Percentiles rank a stretch among this genome's conserved stretches.
Conservation (phyloP, 2,329 filamentous ascomycete genomes). For the Hypomyces perniciosus region DNA sequence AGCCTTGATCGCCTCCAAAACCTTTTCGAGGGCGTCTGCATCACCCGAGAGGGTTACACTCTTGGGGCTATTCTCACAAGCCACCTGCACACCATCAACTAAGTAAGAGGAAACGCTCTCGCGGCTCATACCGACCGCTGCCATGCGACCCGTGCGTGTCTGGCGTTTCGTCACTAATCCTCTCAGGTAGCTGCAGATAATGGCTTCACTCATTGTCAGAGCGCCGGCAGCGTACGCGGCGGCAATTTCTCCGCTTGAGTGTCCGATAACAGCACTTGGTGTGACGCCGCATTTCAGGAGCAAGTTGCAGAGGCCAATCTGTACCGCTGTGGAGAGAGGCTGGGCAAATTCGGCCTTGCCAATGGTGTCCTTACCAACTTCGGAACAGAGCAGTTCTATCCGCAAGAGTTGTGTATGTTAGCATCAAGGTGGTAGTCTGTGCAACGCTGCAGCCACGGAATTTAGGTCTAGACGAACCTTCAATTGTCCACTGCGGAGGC, state of each 20-base stretch:
- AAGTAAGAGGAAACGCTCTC: constrained; percentile 25
- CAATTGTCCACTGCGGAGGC: constrained; percentile 8
- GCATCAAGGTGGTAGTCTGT: neutral
- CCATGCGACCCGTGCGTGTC: constrained; percentile 28
- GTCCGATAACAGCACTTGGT: constrained; percentile 28
- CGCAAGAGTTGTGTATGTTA: neutral
- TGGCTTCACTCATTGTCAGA: constrained; percentile 20
- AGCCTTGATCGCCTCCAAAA: constrained; percentile 24
- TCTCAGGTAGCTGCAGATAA: constrained; percentile 24
- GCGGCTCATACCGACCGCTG: constrained; percentile 31
- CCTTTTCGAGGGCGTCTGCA: constrained; percentile 17
- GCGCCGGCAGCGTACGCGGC: constrained; percentile 27
- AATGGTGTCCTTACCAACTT: neutral
- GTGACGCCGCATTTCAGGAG: constrained; percentile 23
- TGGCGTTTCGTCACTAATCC: neutral
- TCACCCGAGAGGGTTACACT: constrained; percentile 33
- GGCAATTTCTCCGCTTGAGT: constrained; percentile 35
- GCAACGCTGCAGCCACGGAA: neutral
- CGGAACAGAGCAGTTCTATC: neutral
- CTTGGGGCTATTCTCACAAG: constrained; percentile 32
- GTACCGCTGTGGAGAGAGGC: constrained; percentile 33
- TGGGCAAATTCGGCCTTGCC: neutral
- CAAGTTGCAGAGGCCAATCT: constrained; percentile 34
- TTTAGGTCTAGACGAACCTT: neutral
- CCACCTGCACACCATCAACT: constrained; percentile 20